Evolutionary conservation across 2,329 filamentous ascomycete genomes (phyloP), one percentile per base, ranked within the genome.

Genomic region (Calonectria honghensis): DNA sequence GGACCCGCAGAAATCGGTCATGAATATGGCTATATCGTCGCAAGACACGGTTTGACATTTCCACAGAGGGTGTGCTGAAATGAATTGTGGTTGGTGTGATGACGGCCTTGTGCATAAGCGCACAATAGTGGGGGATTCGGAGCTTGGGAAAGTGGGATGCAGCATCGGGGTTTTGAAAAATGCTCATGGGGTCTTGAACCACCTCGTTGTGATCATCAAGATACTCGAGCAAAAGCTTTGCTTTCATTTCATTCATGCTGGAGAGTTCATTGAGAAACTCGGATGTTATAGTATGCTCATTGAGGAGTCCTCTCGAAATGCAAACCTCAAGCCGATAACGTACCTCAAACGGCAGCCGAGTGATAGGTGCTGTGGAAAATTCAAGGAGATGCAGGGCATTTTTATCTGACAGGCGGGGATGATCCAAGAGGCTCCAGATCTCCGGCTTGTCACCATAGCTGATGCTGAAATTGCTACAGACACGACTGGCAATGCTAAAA

Each of bases 301-400:
- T 93, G 16, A 99, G 86, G 31, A 92, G 88, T 0, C 93, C 92
- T 35, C 94, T 91, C 0, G 96, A 98, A n/a, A 98, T 89, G 82
- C 96, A 98, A 0, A 95, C 96, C 83, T 99, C 96, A 0, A 99
- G 90, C 82, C 98, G 96, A 81, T 98, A 99, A 20, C 95, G 91
- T 1, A 98, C 91, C 0, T 92, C 86, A 75, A 96, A 98, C 0
- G 91, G 86, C 5, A 96, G 87, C 37, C 83, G 79, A 14, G 83
- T 68, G n/a, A 75, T 66, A 6, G 70, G 65, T 9, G 73, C 54
- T 0, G 71, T 69, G 16, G 74, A 75, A 14, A 78, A 73, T 14
- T 77, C 77, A 6, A 86, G 76, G 5, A 84, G 79, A 32, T 83
- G 79, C 4, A 81, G 75, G 4, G 84, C 81, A 32, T 82, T 81